Conservation (phyloP, 225 moss, liverwort and hornwort species). For the Polytrichum formosum region DNA sequence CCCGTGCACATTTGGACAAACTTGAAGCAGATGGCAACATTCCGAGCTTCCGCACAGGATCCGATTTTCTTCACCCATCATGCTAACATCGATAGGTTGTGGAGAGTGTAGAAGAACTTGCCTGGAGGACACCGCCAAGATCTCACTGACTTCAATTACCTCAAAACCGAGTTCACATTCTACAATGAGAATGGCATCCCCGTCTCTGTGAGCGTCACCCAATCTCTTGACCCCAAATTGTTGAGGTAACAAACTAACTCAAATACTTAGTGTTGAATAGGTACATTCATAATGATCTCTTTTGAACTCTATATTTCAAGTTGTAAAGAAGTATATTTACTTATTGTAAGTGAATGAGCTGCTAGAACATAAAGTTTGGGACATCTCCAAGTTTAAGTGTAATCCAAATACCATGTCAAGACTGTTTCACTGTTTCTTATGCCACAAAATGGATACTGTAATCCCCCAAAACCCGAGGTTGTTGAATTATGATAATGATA, state of each 20-base stretch:
- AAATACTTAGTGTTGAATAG: no score
- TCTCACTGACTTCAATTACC: constrained; percentile 14
- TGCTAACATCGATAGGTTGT: constrained; percentile 4
- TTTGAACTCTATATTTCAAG: no score
- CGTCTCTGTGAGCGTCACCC: constrained; percentile 11
- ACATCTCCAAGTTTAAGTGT: no score
- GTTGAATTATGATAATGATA: no score
- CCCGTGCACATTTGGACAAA: constrained; percentile 1
- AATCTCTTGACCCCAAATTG: constrained; percentile 7
- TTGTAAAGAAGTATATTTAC: neutral
- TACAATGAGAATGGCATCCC: constrained; percentile 16
- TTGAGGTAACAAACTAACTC: constrained; percentile 11
- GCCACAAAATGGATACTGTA: no score
- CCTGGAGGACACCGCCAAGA: constrained; percentile 6
- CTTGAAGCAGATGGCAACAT: neutral
- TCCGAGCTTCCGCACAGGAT: neutral
- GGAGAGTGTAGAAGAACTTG: constrained; percentile 1
- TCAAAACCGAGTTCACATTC: constrained; percentile 17
- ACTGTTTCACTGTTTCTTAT: no score
- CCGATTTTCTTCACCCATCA: neutral
- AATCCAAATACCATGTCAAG: no score
- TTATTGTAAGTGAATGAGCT: neutral
- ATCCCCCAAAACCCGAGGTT: no score
- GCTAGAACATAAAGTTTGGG: no score
- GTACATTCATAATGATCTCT: no score